Base-by-base conservation (phyloP, 2,329 filamentous ascomycete genomes). In the Colletotrichum sp. region DNA sequence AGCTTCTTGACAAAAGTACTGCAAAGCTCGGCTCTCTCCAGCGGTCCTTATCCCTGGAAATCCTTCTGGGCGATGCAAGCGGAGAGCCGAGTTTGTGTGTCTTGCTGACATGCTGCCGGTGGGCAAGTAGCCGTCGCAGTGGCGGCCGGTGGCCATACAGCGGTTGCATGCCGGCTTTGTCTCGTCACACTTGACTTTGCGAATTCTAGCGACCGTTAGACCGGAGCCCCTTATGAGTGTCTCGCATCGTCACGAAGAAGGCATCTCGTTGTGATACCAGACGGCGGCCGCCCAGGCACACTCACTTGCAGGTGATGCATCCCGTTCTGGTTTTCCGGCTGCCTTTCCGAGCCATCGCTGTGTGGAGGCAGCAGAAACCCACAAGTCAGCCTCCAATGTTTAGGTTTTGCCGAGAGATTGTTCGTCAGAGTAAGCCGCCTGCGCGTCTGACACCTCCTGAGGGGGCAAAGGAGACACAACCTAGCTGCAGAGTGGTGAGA, bases 101-200 rank as follows among this genome's bases (percentile, higher is more conserved):
- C 18, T 68, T 15, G 49, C 28, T 32, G 28, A 36, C 28, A 9
- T 57, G 65, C 18, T 21, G 7, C 55, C 28, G 26, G 12, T n/a
- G 26, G 65, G 65, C n/a, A 83, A 79, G 75, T 92, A 92, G 75
- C 90, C 90, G 79, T 92, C 90, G 79, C 90, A 92, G 78, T 85
- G 87, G 65, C 90, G 86, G 21, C 90, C 89, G 4, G 90, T 91
- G 71, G 87, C 88, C 34, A 86, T 86, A 78, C 90, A 92, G 72
- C 89, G 87, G 44, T 86, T 81, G 78, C 90, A 92, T 55, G 81
- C 83, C 2, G 90, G 90, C 71, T 89, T 90, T 10, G 81, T 83
- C 81, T 91, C 90, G 77, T 91, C 90, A 80, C 90, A 92, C 81
- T 91, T 91, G 69, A 91, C 87, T 73, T 89, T 88, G 69, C 89